Evolutionary conservation across 1,284 basidiomycete species (phyloP).

Genomic region (Ceraceosorus guamensis): DNA sequence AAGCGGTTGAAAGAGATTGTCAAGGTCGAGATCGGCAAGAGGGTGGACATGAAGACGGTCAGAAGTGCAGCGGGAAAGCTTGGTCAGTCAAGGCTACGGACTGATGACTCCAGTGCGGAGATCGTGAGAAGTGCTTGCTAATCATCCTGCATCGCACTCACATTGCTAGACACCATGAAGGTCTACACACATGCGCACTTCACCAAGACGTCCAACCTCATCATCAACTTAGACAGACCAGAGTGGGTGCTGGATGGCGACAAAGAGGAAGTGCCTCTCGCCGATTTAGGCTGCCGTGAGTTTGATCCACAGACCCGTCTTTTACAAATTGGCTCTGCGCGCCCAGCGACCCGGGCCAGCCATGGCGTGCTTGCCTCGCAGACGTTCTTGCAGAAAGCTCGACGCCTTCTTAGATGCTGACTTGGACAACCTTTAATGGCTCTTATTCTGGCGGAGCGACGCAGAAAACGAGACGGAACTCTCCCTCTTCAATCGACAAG

Average conservation of each 20-base stretch:
- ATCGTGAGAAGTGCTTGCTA: not conserved
- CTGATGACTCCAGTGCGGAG: not conserved
- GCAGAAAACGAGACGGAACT: constrained; percentile 44
- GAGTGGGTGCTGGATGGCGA: constrained; percentile 37
- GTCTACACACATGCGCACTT: constrained; percentile 90
- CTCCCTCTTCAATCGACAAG: constrained; percentile 37
- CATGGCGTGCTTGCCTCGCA: too few relatives aligned
- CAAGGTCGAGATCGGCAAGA: constrained; percentile 49
- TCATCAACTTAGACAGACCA: constrained; percentile 45
- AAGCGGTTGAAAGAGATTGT: constrained; percentile 66
- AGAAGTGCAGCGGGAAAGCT: constrained; percentile 21
- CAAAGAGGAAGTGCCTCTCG: constrained; percentile 6
- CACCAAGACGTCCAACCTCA: constrained; percentile 59
- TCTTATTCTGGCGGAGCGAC: not conserved
- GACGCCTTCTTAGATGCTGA: not conserved
- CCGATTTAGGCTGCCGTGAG: constrained; percentile 12
- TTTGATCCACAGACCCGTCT: not conserved
- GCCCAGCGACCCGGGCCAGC: not conserved
- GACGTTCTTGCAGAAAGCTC: too few relatives aligned
- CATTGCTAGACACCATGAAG: constrained; percentile 62
- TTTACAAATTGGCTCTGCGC: not conserved
- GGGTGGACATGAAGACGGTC: constrained; percentile 34
- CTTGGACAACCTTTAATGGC: not conserved
- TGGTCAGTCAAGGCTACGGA: constrained; percentile 9
- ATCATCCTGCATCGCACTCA: not conserved